Evolutionary conservation across 441 rosid species (phyloP).

Genomic region (Rhodomyrtus psidioides): DNA sequence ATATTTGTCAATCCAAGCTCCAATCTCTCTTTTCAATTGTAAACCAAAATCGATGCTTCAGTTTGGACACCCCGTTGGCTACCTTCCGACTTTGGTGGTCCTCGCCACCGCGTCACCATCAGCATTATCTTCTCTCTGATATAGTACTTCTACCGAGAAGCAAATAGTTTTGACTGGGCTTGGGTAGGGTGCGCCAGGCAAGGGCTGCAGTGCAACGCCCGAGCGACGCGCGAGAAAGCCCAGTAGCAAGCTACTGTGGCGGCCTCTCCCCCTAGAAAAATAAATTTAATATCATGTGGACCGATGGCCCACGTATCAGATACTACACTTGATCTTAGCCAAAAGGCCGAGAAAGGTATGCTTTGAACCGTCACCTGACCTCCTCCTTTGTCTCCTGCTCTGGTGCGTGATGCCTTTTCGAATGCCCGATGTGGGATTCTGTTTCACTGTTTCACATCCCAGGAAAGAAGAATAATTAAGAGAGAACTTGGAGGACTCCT

Average conservation of each 20-base stretch:
- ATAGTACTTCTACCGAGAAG: no score
- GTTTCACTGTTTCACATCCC: no score
- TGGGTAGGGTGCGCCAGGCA: background rate
- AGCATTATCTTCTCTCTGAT: no score
- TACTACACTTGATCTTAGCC: constrained; percentile 15
- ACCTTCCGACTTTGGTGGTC: background rate
- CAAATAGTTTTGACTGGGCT: no score
- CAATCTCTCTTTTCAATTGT: background rate
- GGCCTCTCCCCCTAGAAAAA: background rate
- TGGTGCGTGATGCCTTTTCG: no score
- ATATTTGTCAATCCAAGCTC: background rate
- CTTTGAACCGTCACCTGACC: no score
- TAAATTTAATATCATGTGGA: background rate
- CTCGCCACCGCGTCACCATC: no score
- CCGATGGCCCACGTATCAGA: background rate
- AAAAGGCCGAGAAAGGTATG: constrained; percentile 18
- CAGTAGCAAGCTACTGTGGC: rapidly evolving
- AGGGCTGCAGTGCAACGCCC: background rate
- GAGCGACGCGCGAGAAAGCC: background rate
- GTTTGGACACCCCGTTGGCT: background rate
- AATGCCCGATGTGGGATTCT: no score
- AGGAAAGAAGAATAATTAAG: no score
- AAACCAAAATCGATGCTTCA: background rate
- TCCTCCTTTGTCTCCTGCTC: background rate
- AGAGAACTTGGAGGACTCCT: no score